Base-by-base conservation (phyloP, 2,329 filamentous ascomycete genomes). In the Colletotrichum viniferum region DNA sequence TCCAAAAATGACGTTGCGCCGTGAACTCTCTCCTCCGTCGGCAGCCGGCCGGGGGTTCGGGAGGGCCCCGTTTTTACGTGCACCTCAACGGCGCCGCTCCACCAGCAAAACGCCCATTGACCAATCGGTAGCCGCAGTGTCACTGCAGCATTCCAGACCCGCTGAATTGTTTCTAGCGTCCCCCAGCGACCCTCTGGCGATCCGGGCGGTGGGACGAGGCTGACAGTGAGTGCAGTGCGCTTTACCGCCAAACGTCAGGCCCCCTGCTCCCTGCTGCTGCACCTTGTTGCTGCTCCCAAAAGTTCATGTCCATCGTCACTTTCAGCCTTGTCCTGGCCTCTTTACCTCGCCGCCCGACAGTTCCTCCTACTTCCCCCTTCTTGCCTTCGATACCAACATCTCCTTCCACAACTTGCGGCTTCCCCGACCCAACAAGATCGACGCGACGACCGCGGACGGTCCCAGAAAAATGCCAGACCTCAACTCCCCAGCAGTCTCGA, bases 381-480 rank as follows among this genome's bases (percentile, higher is more conserved):
- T 32, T 34, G 12, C 58, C 28, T 7, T 32, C 7, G 13, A n/a
- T 16, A 18, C 14, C 68, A 12, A 6, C 6, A 12, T 21, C n/a
- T 21, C 30, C 12, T 34, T 9, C 30, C 13, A 36, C n/a, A 13
- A 21, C 10, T 0, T 52, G 43, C 43, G 43, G n/a, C 43, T 52
- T 52, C 10, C 10, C n/a, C 43, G 43, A 32, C 18, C 4, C 12
- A 8, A 24, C 26, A 34, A 32, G 14, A 52, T 61, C 32, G 28
- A 21, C 58, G 30, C 26, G 26, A 61, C 18, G 18, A 36, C 12
- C 58, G 28, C 12, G 4, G 12, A 61, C 18, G 18, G 32, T 34
- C 21, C 58, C 24, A 9, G 34, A 62, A 76, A 62, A 63, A 84
- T 85, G 83, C 76, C 82, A 24, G 79, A 79, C 32, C 68, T 79